Percentiles rank a stretch among this genome's conserved stretches.
These are phyloP conservation scores for Crithidia acanthocephali DNA, from an alignment of 208 protist genomes.

Conservation along the genomic window DNA sequence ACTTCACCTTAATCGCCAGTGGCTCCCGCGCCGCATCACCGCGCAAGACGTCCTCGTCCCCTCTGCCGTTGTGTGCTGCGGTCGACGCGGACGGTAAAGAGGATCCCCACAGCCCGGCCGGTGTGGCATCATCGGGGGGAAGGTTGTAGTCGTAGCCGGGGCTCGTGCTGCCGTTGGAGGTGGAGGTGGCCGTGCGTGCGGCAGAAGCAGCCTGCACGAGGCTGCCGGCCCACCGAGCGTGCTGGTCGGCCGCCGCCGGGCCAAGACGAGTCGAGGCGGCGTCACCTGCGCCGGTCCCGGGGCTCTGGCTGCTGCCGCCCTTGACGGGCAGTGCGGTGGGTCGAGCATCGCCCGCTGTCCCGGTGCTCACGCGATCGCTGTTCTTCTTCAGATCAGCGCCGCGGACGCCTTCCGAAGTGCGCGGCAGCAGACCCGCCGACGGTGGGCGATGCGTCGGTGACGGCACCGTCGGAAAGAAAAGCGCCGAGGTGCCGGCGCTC, in stretches of 20 bases:
- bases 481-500: conserved; percentile 7
- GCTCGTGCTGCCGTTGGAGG: conserved; percentile 1
- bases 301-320: not conserved
- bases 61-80: not conserved
- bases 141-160: not conserved
- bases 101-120: not conserved
- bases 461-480: not conserved
- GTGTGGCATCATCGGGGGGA: not conserved
- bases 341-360: no score
- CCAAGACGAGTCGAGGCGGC: conserved; percentile 8
- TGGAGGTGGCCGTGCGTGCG: not conserved
- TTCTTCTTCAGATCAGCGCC: not conserved
- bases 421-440: not conserved
- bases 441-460: conserved; percentile 18
- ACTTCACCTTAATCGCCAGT: conserved; percentile 24
- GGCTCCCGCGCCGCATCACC: not conserved
- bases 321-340: no score
- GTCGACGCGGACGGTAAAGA: not conserved
- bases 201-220: conserved; percentile 21
- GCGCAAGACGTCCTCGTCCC: no score
- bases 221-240: conserved; percentile 31
- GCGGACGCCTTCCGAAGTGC: not conserved
- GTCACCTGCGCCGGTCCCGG: not conserved
- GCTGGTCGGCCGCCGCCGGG: conserved; percentile 10
- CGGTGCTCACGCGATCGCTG: no score